These are phyloP conservation scores for Myxozyma melibiosi DNA, from an alignment of 805 yeast species.

Conservation along the genomic window DNA sequence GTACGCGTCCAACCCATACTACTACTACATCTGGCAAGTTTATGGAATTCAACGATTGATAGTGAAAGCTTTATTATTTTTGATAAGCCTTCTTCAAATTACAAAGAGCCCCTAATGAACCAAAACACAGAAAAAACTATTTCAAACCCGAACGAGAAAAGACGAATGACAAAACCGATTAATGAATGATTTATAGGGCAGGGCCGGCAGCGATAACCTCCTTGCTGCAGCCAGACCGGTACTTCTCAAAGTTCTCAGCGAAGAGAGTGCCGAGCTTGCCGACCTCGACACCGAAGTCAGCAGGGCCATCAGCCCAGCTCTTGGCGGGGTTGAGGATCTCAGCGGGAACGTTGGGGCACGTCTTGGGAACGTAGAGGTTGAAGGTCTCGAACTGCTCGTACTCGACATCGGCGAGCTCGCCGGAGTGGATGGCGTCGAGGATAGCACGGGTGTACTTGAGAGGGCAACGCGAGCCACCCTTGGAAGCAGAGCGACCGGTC, in stretches of 20 bases:
- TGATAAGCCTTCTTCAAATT: too few relatives aligned
- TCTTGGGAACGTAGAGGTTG: slow-evolving; percentile 82
- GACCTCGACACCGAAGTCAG: slow-evolving; percentile 58
- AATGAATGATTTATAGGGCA: slow-evolving; percentile 36
- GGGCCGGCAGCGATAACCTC: slow-evolving; percentile 97
- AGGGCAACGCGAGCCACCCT: slow-evolving; percentile 97
- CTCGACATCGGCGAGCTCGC: slow-evolving; percentile 75
- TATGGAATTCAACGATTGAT: neutral
- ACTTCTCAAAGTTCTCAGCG: slow-evolving; percentile 82
- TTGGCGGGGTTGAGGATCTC: slow-evolving; percentile 84
- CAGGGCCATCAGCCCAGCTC: slow-evolving; percentile 68
- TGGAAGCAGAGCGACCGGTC: slow-evolving; percentile 90
- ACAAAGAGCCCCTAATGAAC: neutral
- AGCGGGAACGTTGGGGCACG: slow-evolving; percentile 78
- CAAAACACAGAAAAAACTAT: neutral
- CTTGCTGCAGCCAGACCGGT: slow-evolving; percentile 75
- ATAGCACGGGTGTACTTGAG: slow-evolving; percentile 97
- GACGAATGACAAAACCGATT: neutral
- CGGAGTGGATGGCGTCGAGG: slow-evolving; percentile 90
- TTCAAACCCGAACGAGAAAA: neutral
- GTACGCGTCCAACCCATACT: neutral
- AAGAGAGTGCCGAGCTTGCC: slow-evolving; percentile 72
- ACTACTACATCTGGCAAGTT: neutral
- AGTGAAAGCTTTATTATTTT: neutral
- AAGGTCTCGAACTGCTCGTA: slow-evolving; percentile 85